Evolutionary conservation across 805 yeast species (phyloP).

Genomic region (Saccharomycopsis olivae): DNA sequence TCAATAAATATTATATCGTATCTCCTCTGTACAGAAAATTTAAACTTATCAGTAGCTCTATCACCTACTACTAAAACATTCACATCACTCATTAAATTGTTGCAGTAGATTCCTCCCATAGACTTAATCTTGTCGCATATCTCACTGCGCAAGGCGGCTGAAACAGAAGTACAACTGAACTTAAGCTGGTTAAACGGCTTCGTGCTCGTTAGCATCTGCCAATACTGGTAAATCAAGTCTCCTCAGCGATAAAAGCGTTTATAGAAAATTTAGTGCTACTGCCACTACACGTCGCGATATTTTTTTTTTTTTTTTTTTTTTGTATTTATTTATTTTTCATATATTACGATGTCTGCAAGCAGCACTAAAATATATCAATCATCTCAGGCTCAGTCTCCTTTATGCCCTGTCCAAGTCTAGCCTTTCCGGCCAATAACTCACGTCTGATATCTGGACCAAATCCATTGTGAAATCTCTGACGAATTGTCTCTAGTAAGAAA

Average conservation of each 20-base stretch:
- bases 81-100: slow-evolving; percentile 42
- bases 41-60: slow-evolving; percentile 42
- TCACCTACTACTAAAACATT: slow-evolving; percentile 42
- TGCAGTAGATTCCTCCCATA: slow-evolving; percentile 38
- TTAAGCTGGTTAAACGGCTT: slow-evolving; percentile 14
- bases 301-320: background rate
- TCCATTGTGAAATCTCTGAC: slow-evolving; percentile 79
- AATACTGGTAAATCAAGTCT: too few relatives aligned
- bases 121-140: slow-evolving; percentile 28
- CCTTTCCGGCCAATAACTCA: slow-evolving; percentile 78
- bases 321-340: too few relatives aligned
- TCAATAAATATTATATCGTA: slow-evolving; percentile 47
- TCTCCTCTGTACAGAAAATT: slow-evolving; percentile 31
- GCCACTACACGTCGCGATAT: too few relatives aligned
- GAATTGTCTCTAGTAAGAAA: slow-evolving; percentile 78
- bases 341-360: too few relatives aligned
- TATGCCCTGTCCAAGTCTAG: slow-evolving; percentile 35
- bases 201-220: slow-evolving; percentile 7
- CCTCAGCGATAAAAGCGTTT: too few relatives aligned
- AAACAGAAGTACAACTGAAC: slow-evolving; percentile 19
- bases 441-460: slow-evolving; percentile 93
- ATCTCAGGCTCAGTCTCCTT: slow-evolving; percentile 24
- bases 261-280: too few relatives aligned
- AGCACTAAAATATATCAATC: slow-evolving; percentile 18
- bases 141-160: slow-evolving; percentile 14